Percentiles rank a stretch among this genome's conserved stretches.
phyloP scores from a whole-genome alignment of 495 filamentous ascomycete species.

The Lichenothelia convexa region DNA sequence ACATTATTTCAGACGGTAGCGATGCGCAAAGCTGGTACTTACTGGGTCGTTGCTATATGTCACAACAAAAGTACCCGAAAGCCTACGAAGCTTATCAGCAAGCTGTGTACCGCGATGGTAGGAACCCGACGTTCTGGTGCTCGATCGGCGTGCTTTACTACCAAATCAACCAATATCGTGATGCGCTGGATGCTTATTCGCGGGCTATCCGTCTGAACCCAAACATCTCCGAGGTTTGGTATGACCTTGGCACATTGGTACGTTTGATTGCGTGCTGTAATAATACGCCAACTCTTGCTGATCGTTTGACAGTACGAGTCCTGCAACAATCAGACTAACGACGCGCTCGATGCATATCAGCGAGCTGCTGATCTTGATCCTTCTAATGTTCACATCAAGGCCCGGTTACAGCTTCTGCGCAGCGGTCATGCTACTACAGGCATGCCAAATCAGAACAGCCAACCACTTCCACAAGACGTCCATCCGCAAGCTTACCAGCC shows the following conservation, averaged over 20 bases:
- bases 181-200: constrained; percentile 96
- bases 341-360: constrained; percentile 90
- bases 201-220: constrained; percentile 95
- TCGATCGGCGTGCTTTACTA: constrained; percentile 99
- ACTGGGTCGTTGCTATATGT: constrained; percentile 97
- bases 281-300: constrained; percentile 9
- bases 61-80: constrained; percentile 96
- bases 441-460: constrained; percentile 42
- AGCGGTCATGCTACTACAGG: constrained; percentile 59
- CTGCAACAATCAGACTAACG: constrained; percentile 95
- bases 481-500: constrained; percentile 33
- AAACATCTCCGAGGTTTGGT: constrained; percentile 99
- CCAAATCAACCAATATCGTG: constrained; percentile 99
- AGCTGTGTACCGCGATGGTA: constrained; percentile 92
- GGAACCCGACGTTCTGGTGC: constrained; percentile 99
- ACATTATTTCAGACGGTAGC: constrained; percentile 70
- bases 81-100: constrained; percentile 99
- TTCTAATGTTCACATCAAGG: constrained; percentile 87
- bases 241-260: constrained; percentile 91
- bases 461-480: constrained; percentile 65
- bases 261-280: constrained; percentile 23
- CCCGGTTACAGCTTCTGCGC: constrained; percentile 70
- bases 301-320: constrained; percentile 60
- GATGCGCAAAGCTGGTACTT: constrained; percentile 99
- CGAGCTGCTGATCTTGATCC: constrained; percentile 90